Evolutionary conservation across 1,139 yeast genomes (phyloP), one percentile per base, ranked within the genome.

Genomic region (Taiozyma sp.): DNA sequence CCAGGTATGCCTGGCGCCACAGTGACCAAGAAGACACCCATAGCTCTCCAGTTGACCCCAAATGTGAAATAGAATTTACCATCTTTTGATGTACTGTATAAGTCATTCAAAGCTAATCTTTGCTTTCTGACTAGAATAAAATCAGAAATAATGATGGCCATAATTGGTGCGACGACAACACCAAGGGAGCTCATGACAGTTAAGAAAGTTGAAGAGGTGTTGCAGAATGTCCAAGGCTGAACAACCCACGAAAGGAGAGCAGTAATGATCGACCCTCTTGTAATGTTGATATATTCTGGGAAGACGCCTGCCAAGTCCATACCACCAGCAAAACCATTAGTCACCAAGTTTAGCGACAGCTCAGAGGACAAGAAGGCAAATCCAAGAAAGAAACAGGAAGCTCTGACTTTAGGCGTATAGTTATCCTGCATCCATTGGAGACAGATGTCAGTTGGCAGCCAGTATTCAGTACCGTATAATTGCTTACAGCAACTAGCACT

Each of bases 301-400:
- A 59, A 63, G 7, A 71, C 54, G 19, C 70, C 67, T n/a, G 75
- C 66, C 43, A 73, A 53, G 53, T 72, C 76, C 70, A 72, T 71
- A 19, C 75, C 76, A 45, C 74, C 74, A 24, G 74, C 67, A 48
- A 69, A 63, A 9, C 72, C 74, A 54, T 72, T 72, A 14, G 68
- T 71, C 45, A 70, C 56, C 42, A 68, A 56, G 53, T 69, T 71
- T 46, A 71, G 56, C 28, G 69, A 65, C 13, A 71, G 49, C 47
- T 71, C 73, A 4, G 75, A 72, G 22, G 64, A 50, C 22, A 64
- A 52, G 53, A 72, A 67, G 2, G 66, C 63, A 8, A 70, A 47
- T n/a, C 70, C 71, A 39, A 64, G 54, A 56, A 72, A 72, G 54
- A 70, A 71, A 10, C 71, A 67, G 13, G 72, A 76, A 42, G 72